These are phyloP conservation scores for Cryptosporidium bovis DNA, from an alignment of 169 alveolate genomes.

Conservation along the genomic window DNA sequence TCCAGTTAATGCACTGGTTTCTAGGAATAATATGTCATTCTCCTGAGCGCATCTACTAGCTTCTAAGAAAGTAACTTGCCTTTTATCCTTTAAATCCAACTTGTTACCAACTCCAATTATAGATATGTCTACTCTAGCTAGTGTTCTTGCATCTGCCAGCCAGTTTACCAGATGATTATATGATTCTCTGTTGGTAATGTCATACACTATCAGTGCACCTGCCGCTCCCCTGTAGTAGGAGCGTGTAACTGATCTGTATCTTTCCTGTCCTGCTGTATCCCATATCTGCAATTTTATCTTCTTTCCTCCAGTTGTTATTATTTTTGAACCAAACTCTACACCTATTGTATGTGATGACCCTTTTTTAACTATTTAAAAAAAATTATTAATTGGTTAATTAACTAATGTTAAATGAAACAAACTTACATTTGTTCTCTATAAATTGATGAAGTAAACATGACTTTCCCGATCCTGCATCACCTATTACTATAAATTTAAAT, in stretches of 20 bases:
- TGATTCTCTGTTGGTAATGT: conserved; percentile 85
- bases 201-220: conserved; percentile 89
- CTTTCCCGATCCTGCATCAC: conserved; percentile 81
- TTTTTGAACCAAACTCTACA: conserved; percentile 84
- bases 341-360: conserved; percentile 86
- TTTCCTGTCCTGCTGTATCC: conserved; percentile 92
- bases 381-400: background rate
- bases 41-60: conserved; percentile 90
- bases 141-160: conserved; percentile 85
- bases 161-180: conserved; percentile 84
- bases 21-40: conserved; percentile 85
- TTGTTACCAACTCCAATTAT: conserved; percentile 87
- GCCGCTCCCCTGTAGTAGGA: conserved; percentile 92
- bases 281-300: conserved; percentile 88
- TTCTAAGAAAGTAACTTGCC: conserved; percentile 86
- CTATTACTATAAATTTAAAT: conserved; percentile 82
- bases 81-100: conserved; percentile 81
- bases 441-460: conserved; percentile 82
- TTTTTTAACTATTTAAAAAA: conserved; percentile 76
- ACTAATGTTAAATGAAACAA: background rate
- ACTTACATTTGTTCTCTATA: conserved; percentile 81
- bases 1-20: conserved; percentile 92
- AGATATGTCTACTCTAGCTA: conserved; percentile 85
- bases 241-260: conserved; percentile 86
- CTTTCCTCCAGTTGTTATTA: conserved; percentile 78